Percentiles rank a stretch among this genome's conserved stretches.
These are phyloP conservation scores for Phytomonas serpens DNA, from an alignment of 208 protist species.

Conservation along the genomic window DNA sequence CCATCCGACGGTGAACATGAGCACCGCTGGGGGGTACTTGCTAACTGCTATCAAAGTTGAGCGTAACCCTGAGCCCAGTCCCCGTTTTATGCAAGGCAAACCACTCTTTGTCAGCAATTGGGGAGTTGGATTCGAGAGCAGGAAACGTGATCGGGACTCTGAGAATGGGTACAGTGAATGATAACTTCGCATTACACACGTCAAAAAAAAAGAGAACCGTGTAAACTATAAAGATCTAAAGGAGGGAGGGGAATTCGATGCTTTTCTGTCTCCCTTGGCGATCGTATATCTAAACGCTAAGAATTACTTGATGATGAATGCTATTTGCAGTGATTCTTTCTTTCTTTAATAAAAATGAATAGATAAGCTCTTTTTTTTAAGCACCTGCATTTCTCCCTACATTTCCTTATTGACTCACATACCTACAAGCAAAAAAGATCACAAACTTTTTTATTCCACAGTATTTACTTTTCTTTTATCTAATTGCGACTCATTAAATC, in stretches of 20 bases:
- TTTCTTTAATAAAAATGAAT: conserved; percentile 8
- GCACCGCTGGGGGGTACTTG: conserved; percentile 81
- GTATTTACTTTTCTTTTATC: neutral
- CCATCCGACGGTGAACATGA: conserved; percentile 92
- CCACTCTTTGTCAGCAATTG: neutral
- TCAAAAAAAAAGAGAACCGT: neutral
- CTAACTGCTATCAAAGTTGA: conserved; percentile 86
- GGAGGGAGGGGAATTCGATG: neutral
- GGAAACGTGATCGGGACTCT: neutral
- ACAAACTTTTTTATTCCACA: conserved; percentile 10
- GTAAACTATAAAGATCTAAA: conserved; percentile 7
- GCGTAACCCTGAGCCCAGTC: conserved; percentile 16
- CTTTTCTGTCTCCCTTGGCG: neutral
- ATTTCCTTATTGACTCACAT: neutral
- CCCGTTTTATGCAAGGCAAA: conserved; percentile 2
- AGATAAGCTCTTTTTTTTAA: conserved; percentile 4
- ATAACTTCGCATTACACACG: conserved; percentile 1
- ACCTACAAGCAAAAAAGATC: neutral
- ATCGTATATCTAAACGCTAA: conserved; percentile 1
- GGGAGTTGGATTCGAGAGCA: neutral
- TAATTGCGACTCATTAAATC: conserved; percentile 6
- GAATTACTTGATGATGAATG: neutral
- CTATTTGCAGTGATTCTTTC: neutral
- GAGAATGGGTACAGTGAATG: conserved; percentile 4
- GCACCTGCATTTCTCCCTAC: neutral